Evolutionary conservation across 805 yeast species (phyloP), one percentile per base, ranked within the genome.

Genomic region (Metschnikowia orientalis): DNA sequence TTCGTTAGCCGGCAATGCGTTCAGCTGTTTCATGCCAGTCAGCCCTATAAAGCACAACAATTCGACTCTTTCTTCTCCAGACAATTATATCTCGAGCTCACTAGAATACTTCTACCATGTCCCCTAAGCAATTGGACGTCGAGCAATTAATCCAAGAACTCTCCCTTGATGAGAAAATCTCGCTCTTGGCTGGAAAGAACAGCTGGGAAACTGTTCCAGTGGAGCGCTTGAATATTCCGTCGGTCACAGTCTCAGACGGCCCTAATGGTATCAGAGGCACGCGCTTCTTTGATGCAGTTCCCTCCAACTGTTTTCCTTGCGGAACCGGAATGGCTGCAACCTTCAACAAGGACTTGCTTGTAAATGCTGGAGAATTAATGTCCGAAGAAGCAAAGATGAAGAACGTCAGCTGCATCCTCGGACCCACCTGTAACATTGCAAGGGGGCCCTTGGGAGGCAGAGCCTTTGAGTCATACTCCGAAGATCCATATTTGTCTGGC

Each of bases 231-330:
- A 26, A 38, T 13, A 43, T 51, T 25, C 48, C 49, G 7, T 23
- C 40, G 6, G 37, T 41, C 8, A 38, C 49, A 1, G 51, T 51
- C 6, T 45, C 49, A 3, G 83, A 77, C 50, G 83, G 83, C 12
- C 83, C 83, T 29, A 77, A 77, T 47, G 83, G 83, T 41, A 63
- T 75, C 28, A 61, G 82, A 41, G 82, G 82, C 16, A 73, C 77
- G 13, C 64, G 57, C 26, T 74, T 75, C 47, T 71, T 74, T 47
- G 59, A 69, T 40, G 63, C 73, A 23, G 59, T 63, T 15, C 77
- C 77, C 6, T 63, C 79, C 26, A 78, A 75, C 39, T 75, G 79
- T 41, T 64, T 77, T 44, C 79, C 82, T 5, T 70, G 74, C 48
- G 82, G 81, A 18, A 74, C 82, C 7, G 81, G 67, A 4, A 49